These are phyloP conservation scores for Geotrichum armillariae DNA, from an alignment of 1,139 yeast genomes.

Conservation along the genomic window DNA sequence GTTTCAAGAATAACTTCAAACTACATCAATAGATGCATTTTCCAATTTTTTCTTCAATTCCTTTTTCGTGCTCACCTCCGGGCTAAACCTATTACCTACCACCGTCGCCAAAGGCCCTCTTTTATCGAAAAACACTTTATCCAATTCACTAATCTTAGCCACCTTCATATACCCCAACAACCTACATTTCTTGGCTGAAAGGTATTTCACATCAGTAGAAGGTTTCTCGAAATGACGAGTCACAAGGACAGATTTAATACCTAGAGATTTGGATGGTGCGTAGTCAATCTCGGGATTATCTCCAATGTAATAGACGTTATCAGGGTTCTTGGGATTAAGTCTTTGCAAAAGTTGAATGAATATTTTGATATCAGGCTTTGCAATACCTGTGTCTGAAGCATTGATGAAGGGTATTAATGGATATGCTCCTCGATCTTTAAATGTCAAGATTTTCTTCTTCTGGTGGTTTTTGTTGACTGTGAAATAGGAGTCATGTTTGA, in stretches of 20 bases:
- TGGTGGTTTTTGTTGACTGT: slow-evolving; percentile 6
- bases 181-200: slow-evolving; percentile 5
- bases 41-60: background rate
- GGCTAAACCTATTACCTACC: background rate
- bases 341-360: slow-evolving; percentile 22
- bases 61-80: background rate
- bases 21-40: too few species aligned
- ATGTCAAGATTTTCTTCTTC: slow-evolving; percentile 13
- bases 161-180: slow-evolving; percentile 9
- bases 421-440: background rate
- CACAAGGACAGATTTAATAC: slow-evolving; percentile 23
- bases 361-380: slow-evolving; percentile 25
- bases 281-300: slow-evolving; percentile 23
- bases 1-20: too few species aligned
- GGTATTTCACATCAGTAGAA: slow-evolving; percentile 23
- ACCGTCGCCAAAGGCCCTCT: background rate
- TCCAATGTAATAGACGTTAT: slow-evolving; percentile 26
- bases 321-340: slow-evolving; percentile 6
- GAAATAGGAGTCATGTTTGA: slow-evolving; percentile 2
- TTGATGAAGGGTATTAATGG: slow-evolving; percentile 24
- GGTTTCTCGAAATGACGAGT: slow-evolving; percentile 24
- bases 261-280: slow-evolving; percentile 17
- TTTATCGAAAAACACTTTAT: slow-evolving; percentile 9
- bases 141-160: slow-evolving; percentile 5
- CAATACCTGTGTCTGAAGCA: slow-evolving; percentile 28